phyloP scores from a whole-genome alignment of 2,329 filamentous ascomycete species.

The Cercospora janseana region DNA sequence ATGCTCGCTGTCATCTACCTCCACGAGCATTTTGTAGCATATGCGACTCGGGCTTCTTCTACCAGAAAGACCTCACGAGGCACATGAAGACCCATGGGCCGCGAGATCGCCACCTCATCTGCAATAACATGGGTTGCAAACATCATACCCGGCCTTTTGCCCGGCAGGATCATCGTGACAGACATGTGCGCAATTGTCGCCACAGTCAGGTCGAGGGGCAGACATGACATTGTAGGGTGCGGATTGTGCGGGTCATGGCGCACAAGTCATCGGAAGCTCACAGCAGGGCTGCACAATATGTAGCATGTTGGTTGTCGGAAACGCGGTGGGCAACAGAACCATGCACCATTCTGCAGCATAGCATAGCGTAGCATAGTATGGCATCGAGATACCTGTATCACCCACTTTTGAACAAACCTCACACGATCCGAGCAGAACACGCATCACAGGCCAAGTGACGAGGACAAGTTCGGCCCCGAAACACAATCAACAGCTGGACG shows the following conservation, averaged over 20 bases:
- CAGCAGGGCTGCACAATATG: too few species aligned
- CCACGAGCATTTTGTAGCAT: not conserved
- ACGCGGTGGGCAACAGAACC: too few species aligned
- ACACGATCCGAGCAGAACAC: too few species aligned
- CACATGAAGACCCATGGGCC: constrained; percentile 12
- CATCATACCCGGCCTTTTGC: constrained; percentile 10
- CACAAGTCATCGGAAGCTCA: too few species aligned
- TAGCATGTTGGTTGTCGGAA: too few species aligned
- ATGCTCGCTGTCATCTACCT: constrained; percentile 9
- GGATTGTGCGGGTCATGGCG: too few species aligned
- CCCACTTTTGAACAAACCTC: too few species aligned
- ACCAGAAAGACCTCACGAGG: constrained; percentile 9
- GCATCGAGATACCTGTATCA: too few species aligned
- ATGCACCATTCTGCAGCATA: too few species aligned
- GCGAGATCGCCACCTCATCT: constrained; percentile 8
- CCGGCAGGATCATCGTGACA: constrained; percentile 5
- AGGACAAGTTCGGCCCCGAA: constrained; percentile 3
- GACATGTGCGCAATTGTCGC: not conserved
- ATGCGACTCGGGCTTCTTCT: constrained; percentile 2
- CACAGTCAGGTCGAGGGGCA: not conserved
- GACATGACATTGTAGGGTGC: not conserved
- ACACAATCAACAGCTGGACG: not conserved
- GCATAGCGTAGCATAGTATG: too few species aligned
- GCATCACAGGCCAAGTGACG: too few species aligned
- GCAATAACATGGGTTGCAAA: constrained; percentile 9